These are phyloP conservation scores for Ustilago nuda DNA, from an alignment of 1,284 basidiomycete genomes.

Conservation along the genomic window DNA sequence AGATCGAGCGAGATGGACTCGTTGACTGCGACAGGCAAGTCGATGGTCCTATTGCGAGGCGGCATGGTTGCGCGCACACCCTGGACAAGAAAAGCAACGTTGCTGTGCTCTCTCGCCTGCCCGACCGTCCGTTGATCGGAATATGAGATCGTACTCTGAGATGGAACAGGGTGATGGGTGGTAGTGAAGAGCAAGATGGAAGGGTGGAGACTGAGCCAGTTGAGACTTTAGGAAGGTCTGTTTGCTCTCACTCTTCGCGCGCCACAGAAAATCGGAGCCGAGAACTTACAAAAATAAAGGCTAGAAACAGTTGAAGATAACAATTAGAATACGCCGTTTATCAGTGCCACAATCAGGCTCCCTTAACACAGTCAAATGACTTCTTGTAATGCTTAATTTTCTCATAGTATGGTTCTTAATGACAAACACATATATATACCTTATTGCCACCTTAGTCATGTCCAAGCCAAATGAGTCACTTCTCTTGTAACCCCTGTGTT, in stretches of 20 bases:
- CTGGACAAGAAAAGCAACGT: not conserved
- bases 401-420: too few relatives aligned
- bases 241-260: not conserved
- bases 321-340: too few relatives aligned
- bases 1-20: slow-evolving; percentile 60
- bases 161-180: not conserved
- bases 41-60: slow-evolving; percentile 51
- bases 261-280: slow-evolving; percentile 4
- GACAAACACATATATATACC: too few relatives aligned
- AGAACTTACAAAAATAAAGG: not conserved
- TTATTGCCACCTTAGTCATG: too few relatives aligned
- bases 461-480: too few relatives aligned
- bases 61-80: slow-evolving; percentile 31
- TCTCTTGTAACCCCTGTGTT: too few relatives aligned
- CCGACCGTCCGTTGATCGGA: not conserved
- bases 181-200: not conserved
- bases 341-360: too few relatives aligned
- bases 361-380: too few relatives aligned
- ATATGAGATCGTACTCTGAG: not conserved
- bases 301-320: too few relatives aligned
- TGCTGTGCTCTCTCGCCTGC: not conserved
- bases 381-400: too few relatives aligned
- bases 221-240: slow-evolving; percentile 5
- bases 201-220: not conserved
- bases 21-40: slow-evolving; percentile 59